phyloP scores from a whole-genome alignment of 1,284 basidiomycete genomes.

The Moniliella sp. region DNA sequence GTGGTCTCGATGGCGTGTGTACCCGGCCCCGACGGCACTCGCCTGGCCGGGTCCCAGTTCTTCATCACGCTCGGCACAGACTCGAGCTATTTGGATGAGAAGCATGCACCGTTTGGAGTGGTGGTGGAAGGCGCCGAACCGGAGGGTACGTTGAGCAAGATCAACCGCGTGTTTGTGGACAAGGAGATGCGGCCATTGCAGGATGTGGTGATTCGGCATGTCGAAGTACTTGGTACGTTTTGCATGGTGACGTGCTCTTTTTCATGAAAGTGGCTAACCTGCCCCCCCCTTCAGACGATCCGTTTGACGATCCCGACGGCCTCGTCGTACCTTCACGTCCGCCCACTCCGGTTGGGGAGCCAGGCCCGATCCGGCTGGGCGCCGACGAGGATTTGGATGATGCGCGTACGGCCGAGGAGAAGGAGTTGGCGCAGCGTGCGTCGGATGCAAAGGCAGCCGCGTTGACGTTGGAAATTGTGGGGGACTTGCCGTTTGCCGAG shows the following conservation, averaged over 20 bases:
- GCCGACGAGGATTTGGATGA: slow-evolving; percentile 36
- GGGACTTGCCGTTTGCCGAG: slow-evolving; percentile 89
- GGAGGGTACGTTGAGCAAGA: slow-evolving; percentile 52
- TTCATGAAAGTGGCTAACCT: background rate
- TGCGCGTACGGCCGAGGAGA: slow-evolving; percentile 53
- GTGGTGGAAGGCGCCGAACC: slow-evolving; percentile 74
- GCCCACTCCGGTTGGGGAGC: slow-evolving; percentile 41
- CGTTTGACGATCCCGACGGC: slow-evolving; percentile 57
- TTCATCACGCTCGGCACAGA: slow-evolving; percentile 76
- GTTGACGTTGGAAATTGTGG: slow-evolving; percentile 93
- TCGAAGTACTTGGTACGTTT: slow-evolving; percentile 66
- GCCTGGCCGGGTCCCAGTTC: slow-evolving; percentile 73
- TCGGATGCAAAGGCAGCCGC: slow-evolving; percentile 76
- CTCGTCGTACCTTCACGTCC: slow-evolving; percentile 48
- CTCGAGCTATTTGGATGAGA: slow-evolving; percentile 83
- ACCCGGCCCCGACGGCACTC: too few relatives aligned
- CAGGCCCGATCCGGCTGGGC: slow-evolving; percentile 45
- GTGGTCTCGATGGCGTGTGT: slow-evolving; percentile 51
- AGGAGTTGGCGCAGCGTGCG: slow-evolving; percentile 53
- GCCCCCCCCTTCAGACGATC: slow-evolving; percentile 49
- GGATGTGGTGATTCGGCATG: slow-evolving; percentile 59
- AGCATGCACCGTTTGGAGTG: slow-evolving; percentile 81
- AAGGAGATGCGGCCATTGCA: slow-evolving; percentile 70
- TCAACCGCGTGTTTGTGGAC: slow-evolving; percentile 76
- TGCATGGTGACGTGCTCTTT: background rate